Conservation (phyloP, 371 early-diverging fungal genomes). For the Mortierella sp. region DNA sequence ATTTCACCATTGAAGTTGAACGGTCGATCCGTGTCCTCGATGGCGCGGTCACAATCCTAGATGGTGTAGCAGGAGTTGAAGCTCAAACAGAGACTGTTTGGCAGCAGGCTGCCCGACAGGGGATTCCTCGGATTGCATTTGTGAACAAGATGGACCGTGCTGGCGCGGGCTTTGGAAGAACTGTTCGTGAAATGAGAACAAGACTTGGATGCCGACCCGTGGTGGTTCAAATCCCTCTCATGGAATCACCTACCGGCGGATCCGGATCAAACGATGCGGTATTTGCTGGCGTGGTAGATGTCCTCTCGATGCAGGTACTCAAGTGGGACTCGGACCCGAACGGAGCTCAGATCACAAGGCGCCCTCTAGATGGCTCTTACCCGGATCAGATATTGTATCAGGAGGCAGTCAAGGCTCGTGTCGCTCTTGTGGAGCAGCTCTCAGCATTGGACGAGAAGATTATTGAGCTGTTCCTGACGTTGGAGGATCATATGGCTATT, state of each 20-base stretch:
- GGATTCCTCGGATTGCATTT: slow-evolving; percentile 87
- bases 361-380: slow-evolving; percentile 40
- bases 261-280: slow-evolving; percentile 31
- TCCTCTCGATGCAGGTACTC: slow-evolving; percentile 79
- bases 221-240: slow-evolving; percentile 79
- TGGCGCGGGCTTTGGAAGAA: slow-evolving; percentile 60
- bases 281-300: slow-evolving; percentile 77
- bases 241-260: slow-evolving; percentile 56
- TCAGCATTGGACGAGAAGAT: slow-evolving; percentile 90
- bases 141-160: slow-evolving; percentile 92
- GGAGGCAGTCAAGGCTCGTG: slow-evolving; percentile 66
- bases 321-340: slow-evolving; percentile 68
- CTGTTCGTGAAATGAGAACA: slow-evolving; percentile 70
- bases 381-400: slow-evolving; percentile 50
- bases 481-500: slow-evolving; percentile 76
- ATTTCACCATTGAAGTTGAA: slow-evolving; percentile 94
- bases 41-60: slow-evolving; percentile 89
- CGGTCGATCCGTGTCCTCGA: slow-evolving; percentile 91
- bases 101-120: slow-evolving; percentile 92
- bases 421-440: slow-evolving; percentile 82
- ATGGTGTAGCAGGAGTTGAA: slow-evolving; percentile 89
- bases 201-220: slow-evolving; percentile 77
- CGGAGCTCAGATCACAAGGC: slow-evolving; percentile 60
- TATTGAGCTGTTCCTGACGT: slow-evolving; percentile 83
- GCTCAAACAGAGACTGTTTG: slow-evolving; percentile 97